Evolutionary conservation across 2,329 filamentous ascomycete genomes (phyloP).

Genomic region (Trichoderma oligosporum): DNA sequence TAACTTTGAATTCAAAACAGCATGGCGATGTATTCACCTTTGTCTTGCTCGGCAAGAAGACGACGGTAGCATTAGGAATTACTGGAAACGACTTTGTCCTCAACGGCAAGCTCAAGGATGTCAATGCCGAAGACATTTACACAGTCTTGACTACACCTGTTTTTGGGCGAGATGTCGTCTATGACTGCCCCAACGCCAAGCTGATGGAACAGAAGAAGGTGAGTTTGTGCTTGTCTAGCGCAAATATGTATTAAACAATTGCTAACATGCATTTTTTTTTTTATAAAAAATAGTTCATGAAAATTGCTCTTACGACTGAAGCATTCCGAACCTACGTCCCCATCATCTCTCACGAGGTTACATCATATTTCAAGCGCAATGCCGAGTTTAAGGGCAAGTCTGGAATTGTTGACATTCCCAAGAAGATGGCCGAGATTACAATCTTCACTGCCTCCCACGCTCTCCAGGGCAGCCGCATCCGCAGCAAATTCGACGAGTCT

Average conservation of each 20-base stretch:
- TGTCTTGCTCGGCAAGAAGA: conserved; percentile 81
- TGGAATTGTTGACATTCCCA: conserved; percentile 68
- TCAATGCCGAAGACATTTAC: conserved; percentile 89
- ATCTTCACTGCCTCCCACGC: conserved; percentile 86
- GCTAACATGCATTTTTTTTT: conserved; percentile 21
- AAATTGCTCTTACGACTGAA: conserved; percentile 71
- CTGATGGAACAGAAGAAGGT: conserved; percentile 97
- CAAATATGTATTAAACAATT: not conserved
- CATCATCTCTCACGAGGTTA: conserved; percentile 72
- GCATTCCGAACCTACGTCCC: conserved; percentile 72
- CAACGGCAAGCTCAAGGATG: conserved; percentile 84
- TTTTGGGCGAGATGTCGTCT: conserved; percentile 83
- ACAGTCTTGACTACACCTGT: conserved; percentile 67
- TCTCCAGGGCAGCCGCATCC: conserved; percentile 79
- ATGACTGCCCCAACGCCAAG: conserved; percentile 86
- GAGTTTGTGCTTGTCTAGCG: conserved; percentile 23
- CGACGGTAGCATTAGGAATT: conserved; percentile 77
- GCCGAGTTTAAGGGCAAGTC: conserved; percentile 63
- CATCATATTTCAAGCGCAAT: conserved; percentile 66
- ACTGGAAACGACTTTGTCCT: conserved; percentile 87
- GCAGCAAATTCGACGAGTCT: conserved; percentile 72
- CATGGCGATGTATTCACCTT: conserved; percentile 91
- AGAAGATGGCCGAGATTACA: conserved; percentile 78
- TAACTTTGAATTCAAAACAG: conserved; percentile 40
- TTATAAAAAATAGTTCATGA: conserved; percentile 84